Conservation (phyloP, 1,284 basidiomycete genomes). For the Waitea zeae region DNA sequence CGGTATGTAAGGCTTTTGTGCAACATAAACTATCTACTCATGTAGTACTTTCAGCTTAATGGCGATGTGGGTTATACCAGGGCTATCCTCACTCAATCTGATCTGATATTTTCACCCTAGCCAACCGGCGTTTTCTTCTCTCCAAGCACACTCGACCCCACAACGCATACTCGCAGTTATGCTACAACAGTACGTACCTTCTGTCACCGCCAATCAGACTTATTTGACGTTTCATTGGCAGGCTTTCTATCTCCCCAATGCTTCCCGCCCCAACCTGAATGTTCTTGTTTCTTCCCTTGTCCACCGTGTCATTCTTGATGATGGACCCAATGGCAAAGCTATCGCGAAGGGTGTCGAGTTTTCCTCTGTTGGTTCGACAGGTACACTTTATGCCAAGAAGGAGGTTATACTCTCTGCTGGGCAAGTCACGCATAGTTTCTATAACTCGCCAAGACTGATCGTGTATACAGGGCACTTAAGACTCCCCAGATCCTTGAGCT, state of each 20-base stretch:
- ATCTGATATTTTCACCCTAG: too few relatives aligned
- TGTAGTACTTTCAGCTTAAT: not conserved
- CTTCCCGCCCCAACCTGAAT: slow-evolving; percentile 9
- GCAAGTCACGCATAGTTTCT: slow-evolving; percentile 10
- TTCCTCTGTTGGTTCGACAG: slow-evolving; percentile 8
- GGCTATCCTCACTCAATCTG: too few relatives aligned
- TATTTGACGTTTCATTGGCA: slow-evolving; percentile 2
- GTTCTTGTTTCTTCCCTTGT: slow-evolving; percentile 10
- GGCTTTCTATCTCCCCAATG: slow-evolving; percentile 13
- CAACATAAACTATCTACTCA: not conserved
- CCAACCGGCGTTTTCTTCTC: slow-evolving; percentile 10
- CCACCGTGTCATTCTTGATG: slow-evolving; percentile 6
- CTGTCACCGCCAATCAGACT: not conserved
- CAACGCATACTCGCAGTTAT: slow-evolving; percentile 13
- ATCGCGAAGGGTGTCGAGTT: slow-evolving; percentile 14
- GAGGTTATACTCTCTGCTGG: slow-evolving; percentile 26
- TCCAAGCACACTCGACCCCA: slow-evolving; percentile 11
- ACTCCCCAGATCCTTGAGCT: slow-evolving; percentile 29
- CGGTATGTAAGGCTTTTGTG: slow-evolving; percentile 7
- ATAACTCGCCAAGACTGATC: not conserved
- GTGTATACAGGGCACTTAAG: slow-evolving; percentile 15
- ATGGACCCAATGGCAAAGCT: slow-evolving; percentile 1
- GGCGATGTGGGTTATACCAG: not conserved
- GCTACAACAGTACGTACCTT: slow-evolving; percentile 10
- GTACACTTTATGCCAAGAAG: slow-evolving; percentile 9